Evolutionary conservation across 176 grass and related monocot species (phyloP).

Genomic region (Zoysia pacifica): DNA sequence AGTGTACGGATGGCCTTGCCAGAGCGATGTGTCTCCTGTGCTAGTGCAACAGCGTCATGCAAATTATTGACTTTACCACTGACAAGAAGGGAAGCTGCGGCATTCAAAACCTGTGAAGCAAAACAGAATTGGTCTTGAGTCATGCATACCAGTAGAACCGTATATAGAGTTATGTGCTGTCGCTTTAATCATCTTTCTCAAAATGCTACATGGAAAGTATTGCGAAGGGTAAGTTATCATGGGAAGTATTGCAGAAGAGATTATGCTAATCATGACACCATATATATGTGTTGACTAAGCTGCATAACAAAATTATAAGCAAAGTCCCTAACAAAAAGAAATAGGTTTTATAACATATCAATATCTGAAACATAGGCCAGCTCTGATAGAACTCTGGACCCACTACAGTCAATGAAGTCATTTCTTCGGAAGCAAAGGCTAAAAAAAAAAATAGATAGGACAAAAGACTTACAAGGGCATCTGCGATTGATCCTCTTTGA

Average conservation of each 20-base stretch:
- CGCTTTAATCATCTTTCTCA: background rate
- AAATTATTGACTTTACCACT: slow-evolving; percentile 68
- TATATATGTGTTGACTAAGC: background rate
- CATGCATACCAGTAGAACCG: background rate
- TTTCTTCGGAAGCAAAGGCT: background rate
- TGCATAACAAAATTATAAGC: background rate
- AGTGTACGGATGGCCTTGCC: slow-evolving; percentile 84
- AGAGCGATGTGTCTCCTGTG: slow-evolving; percentile 75
- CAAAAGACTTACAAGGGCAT: slow-evolving; percentile 82
- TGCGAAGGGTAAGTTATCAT: background rate
- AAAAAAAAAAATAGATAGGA: background rate
- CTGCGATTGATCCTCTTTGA: slow-evolving; percentile 78
- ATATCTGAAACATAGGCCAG: background rate
- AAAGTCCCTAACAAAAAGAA: background rate
- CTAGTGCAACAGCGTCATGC: slow-evolving; percentile 67
- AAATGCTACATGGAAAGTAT: background rate
- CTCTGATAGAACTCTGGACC: background rate
- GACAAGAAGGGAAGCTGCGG: slow-evolving; percentile 84
- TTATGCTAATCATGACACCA: background rate
- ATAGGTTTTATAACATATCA: background rate
- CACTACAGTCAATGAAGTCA: background rate
- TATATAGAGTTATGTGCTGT: background rate
- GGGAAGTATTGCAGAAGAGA: background rate
- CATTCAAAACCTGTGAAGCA: slow-evolving; percentile 68
- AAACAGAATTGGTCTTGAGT: background rate